Evolutionary conservation across 768 basidiomycete species (phyloP), one percentile per base, ranked within the genome.

Genomic region (Daedaleopsis sinensis): DNA sequence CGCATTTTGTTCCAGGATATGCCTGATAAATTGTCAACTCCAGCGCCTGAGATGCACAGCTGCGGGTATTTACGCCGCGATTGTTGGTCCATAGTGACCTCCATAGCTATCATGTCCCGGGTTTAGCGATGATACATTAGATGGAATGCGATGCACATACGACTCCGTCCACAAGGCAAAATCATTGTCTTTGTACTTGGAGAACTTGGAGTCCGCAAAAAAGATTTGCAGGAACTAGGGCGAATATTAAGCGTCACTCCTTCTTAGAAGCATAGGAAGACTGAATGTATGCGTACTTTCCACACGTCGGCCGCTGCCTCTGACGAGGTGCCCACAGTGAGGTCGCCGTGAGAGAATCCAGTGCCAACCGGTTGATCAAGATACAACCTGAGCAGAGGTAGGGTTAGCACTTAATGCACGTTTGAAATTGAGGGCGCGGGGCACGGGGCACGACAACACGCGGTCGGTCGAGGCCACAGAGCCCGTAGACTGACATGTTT

Each of bases 151-250:
- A 46, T 4, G 36, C 24, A 46, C 65, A n/a, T 62, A 75, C 76
- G 84, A 86, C 70, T 87, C 86, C 0, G 85, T 85, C 87, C 87
- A 89, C 53, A 88, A 73, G 0, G 82, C 86, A 58, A 88, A 77
- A 2, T 80, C 77, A 56, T 76, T 78, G 11, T 64, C 65, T 36
- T 77, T 69, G 51, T 79, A 81, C 55, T 81, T 79, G 54, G 80
- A 67, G 66, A 87, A 89, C 61, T 79, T 79, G 8, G 77, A 64
- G 65, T 89, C 86, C 0, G 75, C 70, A 48, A 89, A 76, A 71
- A 84, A 87, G 13, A 88, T 83, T 72, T 88, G 86, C 65, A 89
- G 69, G 73, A 87, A 84, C 69, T 73, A 27, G 12, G 18, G 6
- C 12, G 10, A 5, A 32, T 19, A 18, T 19, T 16, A 39, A 16